Conservation (phyloP, 768 basidiomycete genomes). For the Leccinum arenicola region DNA sequence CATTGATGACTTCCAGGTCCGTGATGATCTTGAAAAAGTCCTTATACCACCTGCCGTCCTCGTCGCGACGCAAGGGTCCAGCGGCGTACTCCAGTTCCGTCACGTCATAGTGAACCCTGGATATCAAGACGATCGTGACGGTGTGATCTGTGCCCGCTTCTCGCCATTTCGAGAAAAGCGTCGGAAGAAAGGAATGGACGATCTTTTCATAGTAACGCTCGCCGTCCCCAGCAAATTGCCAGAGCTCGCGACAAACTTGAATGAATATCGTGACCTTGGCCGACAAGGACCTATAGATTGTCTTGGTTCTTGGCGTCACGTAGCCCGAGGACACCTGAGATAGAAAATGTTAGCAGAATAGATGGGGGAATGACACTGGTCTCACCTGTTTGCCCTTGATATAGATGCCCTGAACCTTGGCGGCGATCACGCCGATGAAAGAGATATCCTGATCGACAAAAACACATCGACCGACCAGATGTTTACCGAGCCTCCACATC, state of each 20-base stretch:
- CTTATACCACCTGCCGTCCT: constrained; percentile 81
- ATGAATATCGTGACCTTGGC: constrained; percentile 94
- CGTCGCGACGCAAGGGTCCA: constrained; percentile 74
- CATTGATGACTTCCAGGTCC: constrained; percentile 82
- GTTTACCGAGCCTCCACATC: constrained; percentile 92
- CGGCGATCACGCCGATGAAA: constrained; percentile 79
- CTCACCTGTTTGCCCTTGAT: constrained; percentile 64
- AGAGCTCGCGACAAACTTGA: constrained; percentile 93
- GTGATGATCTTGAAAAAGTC: constrained; percentile 97
- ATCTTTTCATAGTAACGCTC: constrained; percentile 96
- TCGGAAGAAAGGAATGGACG: constrained; percentile 94
- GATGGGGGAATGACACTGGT: not conserved
- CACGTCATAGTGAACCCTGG: constrained; percentile 85
- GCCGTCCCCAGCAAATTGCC: constrained; percentile 96
- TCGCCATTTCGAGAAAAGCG: constrained; percentile 82
- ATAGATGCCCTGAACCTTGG: constrained; percentile 79
- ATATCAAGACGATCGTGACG: constrained; percentile 91
- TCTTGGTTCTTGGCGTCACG: constrained; percentile 79
- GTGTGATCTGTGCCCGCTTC: constrained; percentile 87
- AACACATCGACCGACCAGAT: constrained; percentile 77
- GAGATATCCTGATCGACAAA: constrained; percentile 82
- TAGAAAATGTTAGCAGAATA: constrained; percentile 2
- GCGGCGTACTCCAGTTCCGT: constrained; percentile 80
- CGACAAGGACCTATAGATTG: constrained; percentile 86
- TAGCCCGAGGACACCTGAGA: constrained; percentile 75